Percentiles rank a stretch among this genome's conserved stretches.
phyloP scores from a whole-genome alignment of 768 basidiomycete species.

The Russula vinacea region DNA sequence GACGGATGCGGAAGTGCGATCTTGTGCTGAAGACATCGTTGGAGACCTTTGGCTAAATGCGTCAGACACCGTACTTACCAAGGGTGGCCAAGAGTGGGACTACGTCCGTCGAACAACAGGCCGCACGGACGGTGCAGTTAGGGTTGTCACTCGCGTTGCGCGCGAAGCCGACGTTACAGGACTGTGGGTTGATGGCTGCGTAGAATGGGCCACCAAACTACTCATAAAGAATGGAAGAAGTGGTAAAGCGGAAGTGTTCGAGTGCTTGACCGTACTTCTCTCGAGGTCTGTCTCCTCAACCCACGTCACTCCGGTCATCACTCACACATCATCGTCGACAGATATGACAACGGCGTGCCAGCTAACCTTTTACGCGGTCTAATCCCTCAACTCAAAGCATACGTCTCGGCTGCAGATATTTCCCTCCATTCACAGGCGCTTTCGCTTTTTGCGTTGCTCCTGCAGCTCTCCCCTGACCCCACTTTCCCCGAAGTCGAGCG shows the following conservation, averaged over 20 bases:
- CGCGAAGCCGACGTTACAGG: slow-evolving; percentile 65
- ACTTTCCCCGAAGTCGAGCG: slow-evolving; percentile 77
- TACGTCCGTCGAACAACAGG: slow-evolving; percentile 68
- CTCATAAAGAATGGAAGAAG: slow-evolving; percentile 74
- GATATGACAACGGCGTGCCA: slow-evolving; percentile 52
- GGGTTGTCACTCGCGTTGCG: slow-evolving; percentile 81
- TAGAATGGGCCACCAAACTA: slow-evolving; percentile 73
- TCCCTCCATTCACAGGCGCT: slow-evolving; percentile 72
- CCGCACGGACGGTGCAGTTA: slow-evolving; percentile 71
- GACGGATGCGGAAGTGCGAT: slow-evolving; percentile 88
- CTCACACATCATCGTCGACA: slow-evolving; percentile 39
- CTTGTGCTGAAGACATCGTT: slow-evolving; percentile 75
- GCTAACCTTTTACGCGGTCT: slow-evolving; percentile 57
- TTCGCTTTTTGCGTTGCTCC: slow-evolving; percentile 59
- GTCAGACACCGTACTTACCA: slow-evolving; percentile 61
- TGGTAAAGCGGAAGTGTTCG: slow-evolving; percentile 79
- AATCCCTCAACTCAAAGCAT: slow-evolving; percentile 69
- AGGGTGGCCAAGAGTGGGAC: slow-evolving; percentile 77
- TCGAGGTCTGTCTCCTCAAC: slow-evolving; percentile 48
- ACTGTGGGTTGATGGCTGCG: slow-evolving; percentile 76
- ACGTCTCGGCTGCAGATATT: slow-evolving; percentile 74
- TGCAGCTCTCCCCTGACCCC: slow-evolving; percentile 59
- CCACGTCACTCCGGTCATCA: slow-evolving; percentile 38
- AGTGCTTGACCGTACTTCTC: slow-evolving; percentile 68
- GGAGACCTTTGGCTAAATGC: slow-evolving; percentile 88